Percentiles rank a stretch among this genome's conserved stretches.
Conservation (phyloP, 441 rosid genomes). For the Pelargonium myrrhifolium region DNA sequence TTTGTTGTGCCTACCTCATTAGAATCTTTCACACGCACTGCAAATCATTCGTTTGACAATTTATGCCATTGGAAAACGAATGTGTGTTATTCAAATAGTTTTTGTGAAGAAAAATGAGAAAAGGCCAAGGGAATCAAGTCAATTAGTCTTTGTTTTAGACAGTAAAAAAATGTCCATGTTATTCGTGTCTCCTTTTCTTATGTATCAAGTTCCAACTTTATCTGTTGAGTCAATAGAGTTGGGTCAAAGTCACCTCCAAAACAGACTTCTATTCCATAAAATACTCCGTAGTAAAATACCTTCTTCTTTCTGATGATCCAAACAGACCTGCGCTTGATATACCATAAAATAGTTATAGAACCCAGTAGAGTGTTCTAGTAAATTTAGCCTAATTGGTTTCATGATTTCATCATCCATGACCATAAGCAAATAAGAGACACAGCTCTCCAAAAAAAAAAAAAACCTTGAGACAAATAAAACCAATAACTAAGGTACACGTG, state of each 20-base stretch:
- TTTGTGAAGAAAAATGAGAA: too few relatives aligned
- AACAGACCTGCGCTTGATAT: neutral
- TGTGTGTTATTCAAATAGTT: too few relatives aligned
- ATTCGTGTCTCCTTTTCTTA: neutral
- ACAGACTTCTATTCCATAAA: too few relatives aligned
- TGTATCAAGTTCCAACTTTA: neutral
- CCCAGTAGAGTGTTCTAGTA: neutral
- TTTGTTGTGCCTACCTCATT: neutral
- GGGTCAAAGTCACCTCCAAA: neutral
- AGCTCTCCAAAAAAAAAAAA: neutral
- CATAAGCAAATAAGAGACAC: neutral
- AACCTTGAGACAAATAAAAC: neutral
- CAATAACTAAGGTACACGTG: neutral
- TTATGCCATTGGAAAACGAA: too few relatives aligned
- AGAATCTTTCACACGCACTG: neutral
- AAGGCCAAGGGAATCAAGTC: too few relatives aligned
- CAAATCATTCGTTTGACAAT: too few relatives aligned
- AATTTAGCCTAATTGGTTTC: neutral
- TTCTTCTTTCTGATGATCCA: neutral
- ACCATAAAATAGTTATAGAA: neutral
- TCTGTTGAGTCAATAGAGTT: neutral
- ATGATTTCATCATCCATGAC: constrained; percentile 5
- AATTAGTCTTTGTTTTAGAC: too few relatives aligned
- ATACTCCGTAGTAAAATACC: too few relatives aligned
- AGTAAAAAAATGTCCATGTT: too few relatives aligned